These are phyloP conservation scores for Persicaria maculosa DNA, from an alignment of 148 eudicot genomes.

Conservation along the genomic window DNA sequence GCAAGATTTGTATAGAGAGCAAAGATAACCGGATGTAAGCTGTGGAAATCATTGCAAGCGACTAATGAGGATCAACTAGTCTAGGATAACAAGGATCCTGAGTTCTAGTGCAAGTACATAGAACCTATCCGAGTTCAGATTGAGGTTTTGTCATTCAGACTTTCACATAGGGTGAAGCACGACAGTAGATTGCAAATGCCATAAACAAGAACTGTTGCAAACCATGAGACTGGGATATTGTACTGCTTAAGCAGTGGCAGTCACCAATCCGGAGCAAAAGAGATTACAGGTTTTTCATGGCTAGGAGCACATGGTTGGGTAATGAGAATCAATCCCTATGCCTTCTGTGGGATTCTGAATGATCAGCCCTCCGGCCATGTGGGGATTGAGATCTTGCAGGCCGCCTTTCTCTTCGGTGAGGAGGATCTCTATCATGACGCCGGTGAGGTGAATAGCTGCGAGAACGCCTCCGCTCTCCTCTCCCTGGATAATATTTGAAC, in stretches of 20 bases:
- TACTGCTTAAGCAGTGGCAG: neutral
- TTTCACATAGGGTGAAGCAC: neutral
- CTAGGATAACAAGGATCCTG: neutral
- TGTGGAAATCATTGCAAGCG: neutral
- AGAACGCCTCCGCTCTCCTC: conserved; percentile 27
- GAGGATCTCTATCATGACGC: conserved; percentile 41
- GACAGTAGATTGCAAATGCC: neutral
- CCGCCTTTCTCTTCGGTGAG: conserved; percentile 29
- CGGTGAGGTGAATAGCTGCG: conserved; percentile 46
- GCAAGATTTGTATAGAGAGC: neutral
- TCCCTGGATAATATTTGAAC: conserved; percentile 21
- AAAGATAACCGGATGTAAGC: neutral
- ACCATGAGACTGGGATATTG: neutral
- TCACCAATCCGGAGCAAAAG: neutral
- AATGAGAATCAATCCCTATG: conserved; percentile 21
- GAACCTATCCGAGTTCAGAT: neutral
- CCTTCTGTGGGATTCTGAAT: conserved; percentile 34
- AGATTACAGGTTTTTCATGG: neutral
- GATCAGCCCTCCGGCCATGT: conserved; percentile 38
- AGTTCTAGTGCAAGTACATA: neutral
- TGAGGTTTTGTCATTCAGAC: neutral
- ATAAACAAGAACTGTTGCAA: neutral
- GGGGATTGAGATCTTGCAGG: conserved; percentile 38
- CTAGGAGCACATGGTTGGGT: neutral
- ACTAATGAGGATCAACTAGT: neutral